These are phyloP conservation scores for Fusarium lateritium DNA, from an alignment of 2,329 filamentous ascomycete species.

Conservation along the genomic window DNA sequence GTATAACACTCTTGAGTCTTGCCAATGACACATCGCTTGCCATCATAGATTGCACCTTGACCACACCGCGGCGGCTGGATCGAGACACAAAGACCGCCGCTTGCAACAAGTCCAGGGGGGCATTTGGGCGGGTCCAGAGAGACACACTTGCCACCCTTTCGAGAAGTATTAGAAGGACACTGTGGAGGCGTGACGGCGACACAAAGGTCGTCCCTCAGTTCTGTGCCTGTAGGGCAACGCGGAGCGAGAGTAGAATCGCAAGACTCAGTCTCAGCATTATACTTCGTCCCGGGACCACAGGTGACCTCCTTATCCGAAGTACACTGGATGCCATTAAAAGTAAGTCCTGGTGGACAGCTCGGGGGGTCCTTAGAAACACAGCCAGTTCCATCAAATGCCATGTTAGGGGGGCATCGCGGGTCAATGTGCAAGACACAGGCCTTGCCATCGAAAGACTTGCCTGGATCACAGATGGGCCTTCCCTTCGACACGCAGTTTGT, in stretches of 20 bases:
- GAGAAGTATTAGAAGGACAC: background rate
- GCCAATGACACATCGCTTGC: constrained; percentile 22
- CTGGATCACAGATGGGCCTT: background rate
- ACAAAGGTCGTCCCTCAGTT: constrained; percentile 16
- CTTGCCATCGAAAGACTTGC: constrained; percentile 2
- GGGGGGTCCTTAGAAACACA: constrained; percentile 14
- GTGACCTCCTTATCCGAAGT: constrained; percentile 5
- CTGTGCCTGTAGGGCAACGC: constrained; percentile 9
- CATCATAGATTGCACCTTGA: constrained; percentile 25
- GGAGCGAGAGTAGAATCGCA: constrained; percentile 7
- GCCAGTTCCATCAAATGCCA: constrained; percentile 20
- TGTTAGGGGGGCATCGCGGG: constrained; percentile 1
- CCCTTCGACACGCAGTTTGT: constrained; percentile 16
- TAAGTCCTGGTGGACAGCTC: background rate
- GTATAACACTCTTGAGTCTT: constrained; percentile 23
- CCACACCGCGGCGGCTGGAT: constrained; percentile 6
- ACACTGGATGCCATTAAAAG: constrained; percentile 20
- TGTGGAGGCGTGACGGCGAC: constrained; percentile 2
- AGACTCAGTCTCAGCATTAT: constrained; percentile 15
- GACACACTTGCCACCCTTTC: constrained; percentile 17
- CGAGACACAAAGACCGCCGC: constrained; percentile 14
- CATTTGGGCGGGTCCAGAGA: background rate
- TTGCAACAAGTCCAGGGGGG: constrained; percentile 8
- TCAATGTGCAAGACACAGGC: constrained; percentile 9
- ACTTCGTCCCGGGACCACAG: constrained; percentile 7